Evolutionary conservation across 768 basidiomycete species (phyloP).

Genomic region (Strobilomyces confusus): DNA sequence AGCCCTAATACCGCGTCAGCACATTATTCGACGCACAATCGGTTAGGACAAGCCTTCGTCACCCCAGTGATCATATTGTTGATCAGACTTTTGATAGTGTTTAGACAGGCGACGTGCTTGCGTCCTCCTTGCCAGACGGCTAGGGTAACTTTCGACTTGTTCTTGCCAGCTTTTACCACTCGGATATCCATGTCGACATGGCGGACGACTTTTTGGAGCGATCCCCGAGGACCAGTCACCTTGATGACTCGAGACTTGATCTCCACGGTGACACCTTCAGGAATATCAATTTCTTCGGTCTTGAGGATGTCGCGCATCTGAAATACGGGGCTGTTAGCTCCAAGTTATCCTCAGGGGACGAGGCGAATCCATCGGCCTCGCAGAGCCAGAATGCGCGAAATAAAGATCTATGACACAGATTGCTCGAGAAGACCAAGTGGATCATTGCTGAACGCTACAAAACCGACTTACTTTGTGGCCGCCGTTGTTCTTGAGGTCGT

Average conservation of each 20-base stretch:
- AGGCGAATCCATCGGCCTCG: constrained; percentile 38
- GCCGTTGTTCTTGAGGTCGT: constrained; percentile 25
- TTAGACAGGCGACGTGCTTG: constrained; percentile 97
- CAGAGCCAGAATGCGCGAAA: background rate
- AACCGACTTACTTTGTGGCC: constrained; percentile 27
- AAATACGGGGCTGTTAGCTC: constrained; percentile 21
- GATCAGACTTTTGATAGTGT: constrained; percentile 93
- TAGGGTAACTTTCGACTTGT: constrained; percentile 70
- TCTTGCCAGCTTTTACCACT: constrained; percentile 67
- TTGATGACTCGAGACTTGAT: constrained; percentile 91
- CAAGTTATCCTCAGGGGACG: constrained; percentile 28
- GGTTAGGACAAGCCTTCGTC: constrained; percentile 61
- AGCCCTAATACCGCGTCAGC: constrained; percentile 57
- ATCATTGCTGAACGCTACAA: background rate
- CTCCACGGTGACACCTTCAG: constrained; percentile 76
- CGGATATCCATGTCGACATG: constrained; percentile 95
- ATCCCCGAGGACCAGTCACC: constrained; percentile 91
- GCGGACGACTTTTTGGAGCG: constrained; percentile 85
- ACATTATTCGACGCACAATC: background rate
- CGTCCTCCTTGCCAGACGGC: constrained; percentile 98
- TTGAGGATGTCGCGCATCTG: constrained; percentile 93
- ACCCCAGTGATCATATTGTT: constrained; percentile 98
- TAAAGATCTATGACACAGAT: background rate
- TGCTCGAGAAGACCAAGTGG: background rate
- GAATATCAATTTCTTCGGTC: constrained; percentile 90